Evolutionary conservation across 1,139 yeast genomes (phyloP).

Genomic region (Blastobotrys persicus): DNA sequence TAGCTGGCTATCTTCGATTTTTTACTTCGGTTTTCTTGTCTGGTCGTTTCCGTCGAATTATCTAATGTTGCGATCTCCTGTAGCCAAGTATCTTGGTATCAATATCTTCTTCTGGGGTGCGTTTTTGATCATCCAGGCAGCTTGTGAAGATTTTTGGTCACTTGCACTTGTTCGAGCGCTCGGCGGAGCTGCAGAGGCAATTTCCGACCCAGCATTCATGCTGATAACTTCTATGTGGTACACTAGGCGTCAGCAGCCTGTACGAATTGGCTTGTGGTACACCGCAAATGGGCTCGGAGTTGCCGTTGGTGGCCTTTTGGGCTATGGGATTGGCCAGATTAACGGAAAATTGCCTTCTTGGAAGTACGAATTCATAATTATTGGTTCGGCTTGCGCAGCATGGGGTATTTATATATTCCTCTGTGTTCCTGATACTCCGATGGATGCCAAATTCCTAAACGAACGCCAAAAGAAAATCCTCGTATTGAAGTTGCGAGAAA

Average conservation of each 20-base stretch:
- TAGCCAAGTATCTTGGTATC: slow-evolving; percentile 50
- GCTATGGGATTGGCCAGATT: slow-evolving; percentile 48
- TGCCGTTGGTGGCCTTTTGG: slow-evolving; percentile 37
- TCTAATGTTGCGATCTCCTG: slow-evolving; percentile 52
- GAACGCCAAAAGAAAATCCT: slow-evolving; percentile 52
- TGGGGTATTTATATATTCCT: slow-evolving; percentile 50
- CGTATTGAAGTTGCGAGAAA: slow-evolving; percentile 36
- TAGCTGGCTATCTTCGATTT: slow-evolving; percentile 60
- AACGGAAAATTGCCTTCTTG: slow-evolving; percentile 24
- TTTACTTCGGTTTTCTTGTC: slow-evolving; percentile 51
- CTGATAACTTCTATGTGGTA: slow-evolving; percentile 57
- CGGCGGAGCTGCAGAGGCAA: slow-evolving; percentile 55
- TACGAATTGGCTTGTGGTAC: slow-evolving; percentile 37
- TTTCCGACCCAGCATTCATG: slow-evolving; percentile 54
- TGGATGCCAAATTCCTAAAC: slow-evolving; percentile 51
- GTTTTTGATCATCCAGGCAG: slow-evolving; percentile 48
- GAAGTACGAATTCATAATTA: slow-evolving; percentile 44
- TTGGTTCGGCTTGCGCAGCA: slow-evolving; percentile 34
- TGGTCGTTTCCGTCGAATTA: slow-evolving; percentile 55
- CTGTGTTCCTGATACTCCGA: slow-evolving; percentile 53
- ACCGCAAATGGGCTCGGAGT: slow-evolving; percentile 32
- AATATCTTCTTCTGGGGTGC: slow-evolving; percentile 52
- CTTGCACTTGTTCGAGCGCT: slow-evolving; percentile 49
- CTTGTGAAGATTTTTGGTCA: slow-evolving; percentile 49
- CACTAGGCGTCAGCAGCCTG: slow-evolving; percentile 49